Evolutionary conservation across 371 early-diverging fungal genomes (phyloP), one percentile per base, ranked within the genome.

Genomic region (Apophysomyces trapeziformis): DNA sequence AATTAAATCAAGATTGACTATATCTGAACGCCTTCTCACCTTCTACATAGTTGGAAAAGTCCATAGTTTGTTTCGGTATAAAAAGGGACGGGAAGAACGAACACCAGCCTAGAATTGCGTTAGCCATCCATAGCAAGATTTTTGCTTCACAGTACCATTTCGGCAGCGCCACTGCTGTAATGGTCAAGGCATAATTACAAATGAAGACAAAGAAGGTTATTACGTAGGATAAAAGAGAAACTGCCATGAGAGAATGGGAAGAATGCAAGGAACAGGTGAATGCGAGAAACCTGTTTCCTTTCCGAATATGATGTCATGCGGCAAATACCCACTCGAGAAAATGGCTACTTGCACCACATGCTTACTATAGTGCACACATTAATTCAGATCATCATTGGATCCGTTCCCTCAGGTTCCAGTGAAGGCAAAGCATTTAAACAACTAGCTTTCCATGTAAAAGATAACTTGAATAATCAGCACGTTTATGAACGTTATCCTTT

Each of bases 41-140:
- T 82, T 70, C 73, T 61, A 47, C 83, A 82, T 14, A 75, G 38
- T 38, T 65, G 73, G 26, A 82, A 82, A 12, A 82, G 64, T 1
- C 82, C 82, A 66, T 82, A 82, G 50, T 78, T 78, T 57, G 78
- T 82, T 63, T 82, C 80, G 54, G 73, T 79, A 59, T 80, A 79
- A 65, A 80, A 74, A 4, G 83, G 83, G 32, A 73, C 62, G 12
- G 83, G 83, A 39, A 74, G 71, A 13, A 76, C 72, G 75, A 80
- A 80, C 4, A 74, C 79, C 13, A 80, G 58, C 80, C 79, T 80
- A 61, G 16, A 26, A 21, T 5, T 5, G 1, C 5, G 54, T 50
- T 50, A 50, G 11, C 21, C 9, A 7, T 50, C 35, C 9, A 11
- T 50, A 9, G n/a, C 8, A 5, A 5, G n/a, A 21, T 21, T 16